These are phyloP conservation scores for peach (Prunus persica) DNA, from an alignment of 306 rosid genomes.

Conservation along the genomic window Prunus_persica_NCBIv2 NC_034011.1:6211501-6212000, in stretches of 20 bases:
- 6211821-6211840: conserved; percentile 32
- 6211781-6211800: conserved; percentile 7
- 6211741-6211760: neutral
- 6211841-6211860: conserved; percentile 76
- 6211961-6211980: conserved; percentile 64
- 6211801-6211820: conserved; percentile 24
- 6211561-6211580: no score
- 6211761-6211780: neutral
- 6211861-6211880: conserved; percentile 46
- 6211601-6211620: no score
- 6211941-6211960: conserved; percentile 78
- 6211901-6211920: conserved; percentile 34
- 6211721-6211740: neutral
- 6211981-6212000: conserved; percentile 70
- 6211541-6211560: no score
- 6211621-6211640: no score
- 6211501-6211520: no score
- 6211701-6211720: neutral
- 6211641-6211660: no score
- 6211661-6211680: neutral
- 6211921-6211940: conserved; percentile 67
- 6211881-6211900: conserved; percentile 52
- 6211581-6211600: no score
- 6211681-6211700: neutral
- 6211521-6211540: no score